These are phyloP conservation scores for Trebouxiophyceae sp. DNA, from an alignment of 163 green algal species.

Conservation along the genomic window DNA sequence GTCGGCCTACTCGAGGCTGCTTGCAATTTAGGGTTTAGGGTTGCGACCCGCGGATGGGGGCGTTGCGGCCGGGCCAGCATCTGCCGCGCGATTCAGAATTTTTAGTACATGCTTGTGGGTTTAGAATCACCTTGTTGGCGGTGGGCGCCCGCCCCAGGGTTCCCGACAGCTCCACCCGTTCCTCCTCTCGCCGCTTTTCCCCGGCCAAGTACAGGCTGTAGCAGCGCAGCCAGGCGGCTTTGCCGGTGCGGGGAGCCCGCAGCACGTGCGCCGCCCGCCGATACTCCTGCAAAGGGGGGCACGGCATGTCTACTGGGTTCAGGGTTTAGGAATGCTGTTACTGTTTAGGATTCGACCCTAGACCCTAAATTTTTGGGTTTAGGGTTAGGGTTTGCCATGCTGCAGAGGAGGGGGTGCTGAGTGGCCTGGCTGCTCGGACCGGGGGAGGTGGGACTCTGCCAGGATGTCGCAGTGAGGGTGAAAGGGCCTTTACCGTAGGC, in stretches of 20 bases:
- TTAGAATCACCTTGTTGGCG: too few species aligned
- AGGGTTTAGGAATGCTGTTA: not conserved
- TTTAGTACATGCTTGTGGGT: too few species aligned
- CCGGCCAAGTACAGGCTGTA: slow-evolving; percentile 73
- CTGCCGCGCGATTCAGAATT: too few species aligned
- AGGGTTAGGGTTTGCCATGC: not conserved
- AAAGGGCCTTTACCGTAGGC: too few species aligned
- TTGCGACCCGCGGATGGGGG: too few species aligned
- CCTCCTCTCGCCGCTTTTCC: slow-evolving; percentile 67
- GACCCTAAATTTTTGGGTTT: not conserved
- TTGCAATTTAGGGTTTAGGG: too few species aligned
- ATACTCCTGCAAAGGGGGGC: slow-evolving; percentile 51
- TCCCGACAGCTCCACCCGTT: slow-evolving; percentile 43
- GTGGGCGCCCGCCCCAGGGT: slow-evolving; percentile 20
- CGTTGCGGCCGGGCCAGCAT: too few species aligned
- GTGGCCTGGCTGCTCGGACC: not conserved
- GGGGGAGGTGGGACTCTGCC: too few species aligned
- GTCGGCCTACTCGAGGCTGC: too few species aligned
- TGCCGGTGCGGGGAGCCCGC: slow-evolving; percentile 7
- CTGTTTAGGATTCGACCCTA: not conserved
- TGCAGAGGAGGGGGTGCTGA: not conserved
- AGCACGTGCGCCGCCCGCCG: slow-evolving; percentile 45
- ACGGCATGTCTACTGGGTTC: not conserved
- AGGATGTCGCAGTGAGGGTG: too few species aligned
- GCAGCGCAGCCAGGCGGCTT: slow-evolving; percentile 57